A percentile compares a stretch with the other conserved stretches of the same genome.
phyloP scores from a whole-genome alignment of 345 rosid species.

The Arabidopsis suecica region DNA sequence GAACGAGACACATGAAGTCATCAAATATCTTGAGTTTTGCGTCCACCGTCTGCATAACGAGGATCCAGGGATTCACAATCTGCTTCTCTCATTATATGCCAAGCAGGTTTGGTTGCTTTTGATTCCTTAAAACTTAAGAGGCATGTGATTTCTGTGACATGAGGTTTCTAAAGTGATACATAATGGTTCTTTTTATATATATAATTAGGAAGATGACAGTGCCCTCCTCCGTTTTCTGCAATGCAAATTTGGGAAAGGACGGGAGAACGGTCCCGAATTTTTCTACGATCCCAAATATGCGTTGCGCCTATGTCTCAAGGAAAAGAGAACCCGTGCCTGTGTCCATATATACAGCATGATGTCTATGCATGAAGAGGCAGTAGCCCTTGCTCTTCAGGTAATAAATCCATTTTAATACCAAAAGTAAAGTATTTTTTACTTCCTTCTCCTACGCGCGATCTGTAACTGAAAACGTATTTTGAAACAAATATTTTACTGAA shows the following conservation, averaged over 20 bases:
- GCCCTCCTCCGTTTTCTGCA: slow-evolving; percentile 91
- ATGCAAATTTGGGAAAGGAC: slow-evolving; percentile 96
- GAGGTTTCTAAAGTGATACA: slow-evolving; percentile 2
- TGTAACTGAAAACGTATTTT: background rate
- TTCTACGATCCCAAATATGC: slow-evolving; percentile 99
- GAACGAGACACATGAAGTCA: slow-evolving; percentile 98
- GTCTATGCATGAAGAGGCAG: slow-evolving; percentile 99
- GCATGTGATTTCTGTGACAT: background rate
- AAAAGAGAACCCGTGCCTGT: slow-evolving; percentile 95
- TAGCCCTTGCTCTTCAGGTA: slow-evolving; percentile 98
- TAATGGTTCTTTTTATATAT: slow-evolving; percentile 23
- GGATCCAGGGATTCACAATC: slow-evolving; percentile 97
- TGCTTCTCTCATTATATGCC: slow-evolving; percentile 94
- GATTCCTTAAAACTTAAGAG: slow-evolving; percentile 3
- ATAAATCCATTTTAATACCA: background rate
- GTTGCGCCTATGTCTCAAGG: slow-evolving; percentile 94
- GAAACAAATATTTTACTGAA: background rate
- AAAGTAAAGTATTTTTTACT: background rate
- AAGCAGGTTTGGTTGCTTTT: slow-evolving; percentile 71
- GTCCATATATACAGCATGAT: slow-evolving; percentile 98
- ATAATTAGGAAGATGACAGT: slow-evolving; percentile 86
- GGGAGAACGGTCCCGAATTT: slow-evolving; percentile 88
- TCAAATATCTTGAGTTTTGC: slow-evolving; percentile 91
- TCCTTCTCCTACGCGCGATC: slow-evolving; percentile 16
- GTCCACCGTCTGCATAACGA: slow-evolving; percentile 88